Base-by-base conservation (phyloP, 1,139 yeast genomes). In the Suhomyces terraborum region DNA sequence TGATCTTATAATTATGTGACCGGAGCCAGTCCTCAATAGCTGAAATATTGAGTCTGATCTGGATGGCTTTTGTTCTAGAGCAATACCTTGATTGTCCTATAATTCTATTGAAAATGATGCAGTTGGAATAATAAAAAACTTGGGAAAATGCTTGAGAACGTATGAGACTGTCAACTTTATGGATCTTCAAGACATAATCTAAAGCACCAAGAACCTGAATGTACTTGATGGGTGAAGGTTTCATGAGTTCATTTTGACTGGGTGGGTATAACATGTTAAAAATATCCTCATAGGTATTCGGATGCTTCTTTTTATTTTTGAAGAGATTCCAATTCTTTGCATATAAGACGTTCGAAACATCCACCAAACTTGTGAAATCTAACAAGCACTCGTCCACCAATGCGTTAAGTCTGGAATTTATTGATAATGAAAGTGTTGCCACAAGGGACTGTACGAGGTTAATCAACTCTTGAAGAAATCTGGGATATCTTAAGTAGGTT, bases 11-110 rank as follows among this genome's bases (percentile, higher is more conserved):
- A 61, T 88, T 85, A 56, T 88, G 93, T 4, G 85, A 75, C 46
- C 95, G 76, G 25, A 93, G 76, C 98, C 98, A 93, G 56, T 93
- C 97, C 61, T 93, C 97, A 36, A 93, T 67, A 3, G 87, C 79
- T 0, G 96, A 88, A 8, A 93, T 61, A 54, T 93, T 93, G 46
- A 93, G 75, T 40, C 98, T 73, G 35, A 93, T 83, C 59, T 93
- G 98, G 62, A 93, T 80, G 0, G 98, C 98, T 50, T 85, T 81
- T 2, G 88, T 75, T 44, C 99, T 75, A 0, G 96, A 79, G 40
- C 88, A 74, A 50, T 85, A 84, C 48, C 74, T 79, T 17, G 84
- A 77, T 53, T 77, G 82, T 24, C 80, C 71, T 39, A 89, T 64
- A 26, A 91, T 73, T 41, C 82, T 73, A 59, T 93, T 91, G 66